Evolutionary conservation across 2,329 filamentous ascomycete genomes (phyloP), one percentile per base, ranked within the genome.

Genomic region (Chalara sp.): DNA sequence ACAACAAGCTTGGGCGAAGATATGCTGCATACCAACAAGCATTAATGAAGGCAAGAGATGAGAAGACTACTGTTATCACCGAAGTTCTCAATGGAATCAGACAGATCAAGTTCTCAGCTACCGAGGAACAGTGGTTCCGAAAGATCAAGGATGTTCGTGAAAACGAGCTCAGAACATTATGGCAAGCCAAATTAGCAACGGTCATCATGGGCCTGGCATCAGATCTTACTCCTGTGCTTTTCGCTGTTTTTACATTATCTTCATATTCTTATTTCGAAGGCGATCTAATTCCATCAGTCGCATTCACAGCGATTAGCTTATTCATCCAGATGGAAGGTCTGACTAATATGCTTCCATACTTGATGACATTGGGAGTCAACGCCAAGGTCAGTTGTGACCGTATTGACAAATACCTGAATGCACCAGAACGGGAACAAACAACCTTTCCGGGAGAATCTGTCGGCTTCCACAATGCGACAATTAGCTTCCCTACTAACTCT

Each of bases 81-180:
- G 87, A 91, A 65, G 85, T 83, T 0, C 70, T 91, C 0, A 78
- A 85, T 56, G 87, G 87, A 6, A 90, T 91, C 56, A 79, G 87
- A 1, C 87, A 91, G 64, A 88, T 91, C 69, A 91, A 91, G 63
- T 89, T 91, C 58, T 85, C 86, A 0, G 87, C 87, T 1, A 69
- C 87, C 3, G 87, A 91, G 65, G 69, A 72, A 31, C 79, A 86
- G 58, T 91, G 87, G 87, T 80, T 88, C 64, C 72, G 75, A 13
- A 84, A 82, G 54, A 86, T 91, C 62, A 66, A 75, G 54, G 65
- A 75, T 55, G 77, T 82, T n/a, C 76, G 87, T 58, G 78, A 84
- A 47, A 76, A 75, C 37, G 87, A 91, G 63, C 75, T 91, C 4
- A 66, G 68, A 2, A 79, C 77, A 12, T 74, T 87, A 30, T 86